These are phyloP conservation scores for Yamadazyma aaseri DNA, from an alignment of 1,139 yeast genomes.

Conservation along the genomic window DNA sequence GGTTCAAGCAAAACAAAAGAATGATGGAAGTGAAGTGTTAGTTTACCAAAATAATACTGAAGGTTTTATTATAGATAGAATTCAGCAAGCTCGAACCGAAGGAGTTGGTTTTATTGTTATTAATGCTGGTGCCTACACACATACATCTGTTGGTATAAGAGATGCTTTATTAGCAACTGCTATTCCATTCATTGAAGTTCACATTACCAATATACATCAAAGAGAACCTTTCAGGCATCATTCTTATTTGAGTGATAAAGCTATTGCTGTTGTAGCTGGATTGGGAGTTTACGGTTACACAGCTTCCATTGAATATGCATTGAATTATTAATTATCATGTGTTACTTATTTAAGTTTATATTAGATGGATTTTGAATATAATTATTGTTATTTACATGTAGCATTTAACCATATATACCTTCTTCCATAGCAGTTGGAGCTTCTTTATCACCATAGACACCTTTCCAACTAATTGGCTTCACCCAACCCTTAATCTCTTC, in stretches of 20 bases:
- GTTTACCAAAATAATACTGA: conserved; percentile 45
- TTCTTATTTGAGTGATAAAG: conserved; percentile 47
- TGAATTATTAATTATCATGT: conserved; percentile 26
- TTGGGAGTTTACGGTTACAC: conserved; percentile 51
- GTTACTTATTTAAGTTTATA: no score
- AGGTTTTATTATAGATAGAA: conserved; percentile 46
- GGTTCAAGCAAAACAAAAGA: conserved; percentile 31
- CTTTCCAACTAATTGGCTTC: conserved; percentile 77
- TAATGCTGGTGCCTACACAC: conserved; percentile 54
- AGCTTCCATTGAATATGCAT: conserved; percentile 47
- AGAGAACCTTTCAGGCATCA: conserved; percentile 52
- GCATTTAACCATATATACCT: conserved; percentile 65
- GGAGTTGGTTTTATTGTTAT: conserved; percentile 42
- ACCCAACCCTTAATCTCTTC: conserved; percentile 28
- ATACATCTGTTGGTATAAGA: conserved; percentile 49
- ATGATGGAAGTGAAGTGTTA: conserved; percentile 30
- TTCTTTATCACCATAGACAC: conserved; percentile 75
- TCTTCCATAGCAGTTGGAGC: conserved; percentile 71
- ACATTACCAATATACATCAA: conserved; percentile 49
- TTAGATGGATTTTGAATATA: no score
- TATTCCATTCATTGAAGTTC: conserved; percentile 49
- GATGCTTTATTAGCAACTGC: conserved; percentile 49
- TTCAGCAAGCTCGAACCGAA: conserved; percentile 43
- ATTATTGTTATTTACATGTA: background rate
- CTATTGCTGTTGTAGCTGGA: conserved; percentile 48